These are phyloP conservation scores for Teratosphaeria nubilosa DNA, from an alignment of 2,329 filamentous ascomycete genomes.

Conservation along the genomic window DNA sequence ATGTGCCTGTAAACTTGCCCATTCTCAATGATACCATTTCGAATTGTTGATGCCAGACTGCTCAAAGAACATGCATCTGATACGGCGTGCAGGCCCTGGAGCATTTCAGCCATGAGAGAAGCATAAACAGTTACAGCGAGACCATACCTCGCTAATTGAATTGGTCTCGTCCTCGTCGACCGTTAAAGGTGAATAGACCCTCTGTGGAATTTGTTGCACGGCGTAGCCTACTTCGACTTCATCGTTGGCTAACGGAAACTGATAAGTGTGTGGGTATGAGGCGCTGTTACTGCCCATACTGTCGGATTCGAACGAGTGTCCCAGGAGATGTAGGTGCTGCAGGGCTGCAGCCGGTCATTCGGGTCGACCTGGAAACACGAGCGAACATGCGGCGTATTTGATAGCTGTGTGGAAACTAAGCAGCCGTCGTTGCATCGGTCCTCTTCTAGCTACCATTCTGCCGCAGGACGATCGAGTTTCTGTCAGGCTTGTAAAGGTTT, in stretches of 20 bases:
- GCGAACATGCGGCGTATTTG: not conserved
- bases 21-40: not conserved
- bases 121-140: not conserved
- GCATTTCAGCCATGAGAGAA: not conserved
- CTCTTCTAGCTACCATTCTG: not conserved
- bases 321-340: not conserved
- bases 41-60: not conserved
- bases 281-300: not conserved
- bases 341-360: not conserved
- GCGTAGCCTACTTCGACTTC: not conserved
- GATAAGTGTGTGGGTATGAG: not conserved
- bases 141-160: not conserved
- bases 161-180: not conserved
- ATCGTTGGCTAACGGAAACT: not conserved
- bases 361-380: not conserved
- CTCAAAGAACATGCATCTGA: not conserved
- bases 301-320: not conserved
- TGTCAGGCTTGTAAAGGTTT: not conserved
- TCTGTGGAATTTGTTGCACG: not conserved
- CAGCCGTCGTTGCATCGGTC: not conserved
- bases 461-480: not conserved
- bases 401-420: not conserved
- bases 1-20: not conserved
- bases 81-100: not conserved
- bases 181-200: not conserved